Percentiles rank a stretch among this genome's conserved stretches.
Evolutionary conservation across 306 rosid species (phyloP).

Genomic region (Rosa chinensis): DNA sequence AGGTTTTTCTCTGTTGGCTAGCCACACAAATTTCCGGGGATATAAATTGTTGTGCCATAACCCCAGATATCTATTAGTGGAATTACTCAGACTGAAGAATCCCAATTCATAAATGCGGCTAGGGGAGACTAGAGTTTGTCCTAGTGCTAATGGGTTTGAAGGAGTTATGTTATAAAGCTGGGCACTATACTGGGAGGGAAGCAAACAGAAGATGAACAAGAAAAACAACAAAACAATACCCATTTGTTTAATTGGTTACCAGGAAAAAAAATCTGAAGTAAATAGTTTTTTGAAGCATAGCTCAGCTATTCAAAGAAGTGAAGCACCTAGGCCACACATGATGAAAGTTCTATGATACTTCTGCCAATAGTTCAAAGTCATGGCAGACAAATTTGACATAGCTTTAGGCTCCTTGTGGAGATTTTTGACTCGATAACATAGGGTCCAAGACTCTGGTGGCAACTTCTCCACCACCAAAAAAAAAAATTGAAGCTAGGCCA

Average conservation of each 20-base stretch:
- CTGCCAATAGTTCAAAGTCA: background rate
- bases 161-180: conserved; percentile 12
- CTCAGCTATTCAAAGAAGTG: background rate
- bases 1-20: conserved; percentile 49
- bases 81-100: conserved; percentile 33
- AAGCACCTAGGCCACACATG: background rate
- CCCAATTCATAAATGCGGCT: conserved; percentile 32
- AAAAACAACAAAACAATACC: background rate
- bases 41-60: conserved; percentile 34
- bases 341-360: background rate
- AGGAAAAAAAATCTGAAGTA: background rate
- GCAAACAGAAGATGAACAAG: background rate
- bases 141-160: background rate
- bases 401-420: too few relatives aligned
- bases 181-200: background rate
- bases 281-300: background rate
- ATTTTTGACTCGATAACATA: too few relatives aligned
- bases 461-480: background rate
- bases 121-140: conserved; percentile 15
- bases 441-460: background rate
- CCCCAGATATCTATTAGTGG: conserved; percentile 33
- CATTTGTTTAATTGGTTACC: background rate
- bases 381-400: background rate
- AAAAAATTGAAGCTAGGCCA: too few relatives aligned
- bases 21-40: conserved; percentile 32